phyloP scores from a whole-genome alignment of 805 yeast genomes.

The Ogataea populi-albae region DNA sequence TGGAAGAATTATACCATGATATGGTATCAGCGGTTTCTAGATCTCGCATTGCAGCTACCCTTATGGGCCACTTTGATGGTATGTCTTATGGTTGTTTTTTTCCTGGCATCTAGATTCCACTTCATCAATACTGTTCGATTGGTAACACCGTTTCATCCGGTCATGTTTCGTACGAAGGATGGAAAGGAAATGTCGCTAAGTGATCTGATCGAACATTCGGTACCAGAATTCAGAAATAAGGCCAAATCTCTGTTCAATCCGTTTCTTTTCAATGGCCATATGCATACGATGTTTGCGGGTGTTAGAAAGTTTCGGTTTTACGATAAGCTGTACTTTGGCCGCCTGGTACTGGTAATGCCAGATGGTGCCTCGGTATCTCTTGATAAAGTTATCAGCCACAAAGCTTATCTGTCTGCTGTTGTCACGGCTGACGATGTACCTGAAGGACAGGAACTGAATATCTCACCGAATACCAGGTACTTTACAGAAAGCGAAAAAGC shows the following conservation, averaged over 20 bases:
- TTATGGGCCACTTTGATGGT: constrained; percentile 11
- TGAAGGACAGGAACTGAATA: constrained; percentile 35
- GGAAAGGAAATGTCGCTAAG: constrained; percentile 13
- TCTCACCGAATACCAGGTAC: constrained; percentile 54
- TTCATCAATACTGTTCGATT: constrained; percentile 13
- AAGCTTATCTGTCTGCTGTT: constrained; percentile 22
- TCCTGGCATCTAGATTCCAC: constrained; percentile 4
- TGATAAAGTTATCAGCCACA: constrained; percentile 60
- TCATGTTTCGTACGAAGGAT: constrained; percentile 4
- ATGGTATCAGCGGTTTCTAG: no score
- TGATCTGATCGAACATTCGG: constrained; percentile 20
- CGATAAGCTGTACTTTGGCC: constrained; percentile 67
- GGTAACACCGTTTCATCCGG: constrained; percentile 11
- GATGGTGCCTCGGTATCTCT: constrained; percentile 76
- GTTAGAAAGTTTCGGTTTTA: constrained; percentile 47
- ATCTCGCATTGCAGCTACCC: constrained; percentile 10
- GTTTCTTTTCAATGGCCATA: constrained; percentile 61
- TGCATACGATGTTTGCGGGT: constrained; percentile 74
- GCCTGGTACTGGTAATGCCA: constrained; percentile 53
- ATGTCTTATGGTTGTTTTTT: constrained; percentile 1
- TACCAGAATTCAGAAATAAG: constrained; percentile 46
- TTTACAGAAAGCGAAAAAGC: constrained; percentile 45
- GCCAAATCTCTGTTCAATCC: constrained; percentile 60
- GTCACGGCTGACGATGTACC: constrained; percentile 29
- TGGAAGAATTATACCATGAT: no score